Base-by-base conservation (phyloP, 352 stramenopile genomes). In the Salisapilia sapeloensis region DNA sequence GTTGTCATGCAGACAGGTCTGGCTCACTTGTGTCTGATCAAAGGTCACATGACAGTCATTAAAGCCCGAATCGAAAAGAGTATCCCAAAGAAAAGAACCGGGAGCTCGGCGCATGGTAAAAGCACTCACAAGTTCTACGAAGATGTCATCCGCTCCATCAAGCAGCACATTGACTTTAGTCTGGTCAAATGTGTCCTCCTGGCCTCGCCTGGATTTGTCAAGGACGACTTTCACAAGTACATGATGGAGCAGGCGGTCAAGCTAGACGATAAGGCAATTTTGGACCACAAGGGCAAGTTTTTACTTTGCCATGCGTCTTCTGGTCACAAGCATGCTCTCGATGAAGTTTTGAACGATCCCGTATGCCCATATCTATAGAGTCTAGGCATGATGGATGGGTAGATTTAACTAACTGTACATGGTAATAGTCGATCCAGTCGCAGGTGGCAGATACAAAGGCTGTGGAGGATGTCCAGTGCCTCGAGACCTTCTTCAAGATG, bases 201-300 rank as follows among this genome's bases (percentile, higher is more conserved):
- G 3, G 95, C 85, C 29, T 96, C 78, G 43, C 94, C 93, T 10
- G 94, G 93, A 11, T 97, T 97, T 35, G 79, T 96, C 40, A 97
- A 98, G 50, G 93, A 98, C 42, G 92, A 99, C 44, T 98, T 98
- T 56, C 93, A 93, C 58, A 93, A 96, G 56, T 98, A 82, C 44
- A 74, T 98, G 50, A 56, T 83, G 40, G 64, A 92, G 35, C 71
- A 96, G 46, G 81, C 85, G 24, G 56, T 97, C 1, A 69, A 84
- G 25, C 64, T 89, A 34, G 90, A 97, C 42, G 90, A 98, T 52
- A 94, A 93, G 37, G 40, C 85, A 13, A 58, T 98, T 8, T 65
- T 97, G 19, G 90, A 98, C 55, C 95, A 98, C 67, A 97, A 95
- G 52, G 40, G 52, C 14, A 97, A 97, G 56, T 97, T 99, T 50